These are phyloP conservation scores for Madurella fahalii DNA, from an alignment of 2,329 filamentous ascomycete species.

Conservation along the genomic window DNA sequence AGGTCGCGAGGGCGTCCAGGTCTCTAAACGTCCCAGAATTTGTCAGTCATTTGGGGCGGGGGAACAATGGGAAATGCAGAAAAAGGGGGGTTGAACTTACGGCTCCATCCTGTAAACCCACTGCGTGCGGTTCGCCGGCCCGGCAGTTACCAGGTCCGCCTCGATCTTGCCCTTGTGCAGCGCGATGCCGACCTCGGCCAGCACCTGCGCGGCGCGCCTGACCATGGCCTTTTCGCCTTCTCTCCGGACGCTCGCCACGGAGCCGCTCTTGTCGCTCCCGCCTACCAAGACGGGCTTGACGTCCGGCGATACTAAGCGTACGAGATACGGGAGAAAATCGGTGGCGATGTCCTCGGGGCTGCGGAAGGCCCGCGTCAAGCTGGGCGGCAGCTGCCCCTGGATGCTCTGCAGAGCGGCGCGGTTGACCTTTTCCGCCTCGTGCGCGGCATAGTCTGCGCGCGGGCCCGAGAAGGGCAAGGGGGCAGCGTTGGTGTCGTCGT, in stretches of 20 bases:
- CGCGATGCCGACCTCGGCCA: constrained; percentile 75
- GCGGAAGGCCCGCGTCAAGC: constrained; percentile 72
- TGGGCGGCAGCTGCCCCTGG: constrained; percentile 66
- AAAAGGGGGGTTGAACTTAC: constrained; percentile 47
- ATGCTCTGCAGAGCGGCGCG: constrained; percentile 68
- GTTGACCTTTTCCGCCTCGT: constrained; percentile 77
- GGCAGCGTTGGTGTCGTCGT: constrained; percentile 49
- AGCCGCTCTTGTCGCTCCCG: constrained; percentile 51
- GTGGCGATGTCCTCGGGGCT: constrained; percentile 72
- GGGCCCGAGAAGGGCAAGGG: constrained; percentile 75
- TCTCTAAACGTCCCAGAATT: constrained; percentile 37
- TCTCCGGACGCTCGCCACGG: constrained; percentile 74
- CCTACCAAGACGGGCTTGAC: constrained; percentile 86
- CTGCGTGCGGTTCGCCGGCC: constrained; percentile 51
- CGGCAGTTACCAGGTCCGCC: constrained; percentile 43
- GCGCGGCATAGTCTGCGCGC: constrained; percentile 74
- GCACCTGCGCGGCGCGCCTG: constrained; percentile 70
- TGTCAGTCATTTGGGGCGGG: not conserved
- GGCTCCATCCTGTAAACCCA: constrained; percentile 96
- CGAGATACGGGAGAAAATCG: constrained; percentile 80
- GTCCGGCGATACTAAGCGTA: constrained; percentile 79
- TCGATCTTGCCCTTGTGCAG: constrained; percentile 81
- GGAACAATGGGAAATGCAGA: not conserved
- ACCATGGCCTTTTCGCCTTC: constrained; percentile 81
- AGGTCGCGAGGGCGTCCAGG: constrained; percentile 74